Base-by-base conservation (phyloP, 768 basidiomycete species). In the Lentinula detonsa region DNA sequence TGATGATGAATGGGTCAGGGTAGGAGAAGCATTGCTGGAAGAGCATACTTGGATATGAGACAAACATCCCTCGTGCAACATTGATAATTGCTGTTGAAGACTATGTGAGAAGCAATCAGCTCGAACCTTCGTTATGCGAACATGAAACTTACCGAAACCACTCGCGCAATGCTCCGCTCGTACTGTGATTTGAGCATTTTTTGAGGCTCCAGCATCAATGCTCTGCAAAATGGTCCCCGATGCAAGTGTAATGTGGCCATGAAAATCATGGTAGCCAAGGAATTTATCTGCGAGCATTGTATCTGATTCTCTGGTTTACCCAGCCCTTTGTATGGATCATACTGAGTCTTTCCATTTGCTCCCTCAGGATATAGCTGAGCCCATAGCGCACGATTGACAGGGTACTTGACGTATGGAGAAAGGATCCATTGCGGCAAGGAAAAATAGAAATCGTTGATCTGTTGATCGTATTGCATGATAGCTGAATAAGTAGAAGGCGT, bases 61-160 rank as follows among this genome's bases (percentile, higher is more conserved):
- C 59, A 57, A 66, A 69, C 49, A 69, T 59, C 5, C 68, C 66
- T 16, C 68, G 66, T 2, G 64, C 63, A 1, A 66, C 62, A 35
- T 69, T 66, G 46, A 69, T 65, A 1, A 69, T 66, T 5, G 65
- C 68, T 7, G 64, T 63, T 2, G 68, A 66, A 39, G 68, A 65
- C 68, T 67, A 39, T 1, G 23, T 42, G 40, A 51, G 28, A 7
- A 13, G 50, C 11, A 16, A 9, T 61, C 6, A 61, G 49, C 23
- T 37, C 31, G 23, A 37, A 53, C 9, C 33, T 42, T 23, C 8
- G 11, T 56, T 16, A 9, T 33, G 28, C 0, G 10, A 50, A 16
- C 3, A 52, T 33, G 2, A 6, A 23, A 59, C 53, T 34, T 55
- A 69, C 68, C 28, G 45, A 34, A 18, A 51, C 60, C 18, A 69